Percentiles rank a stretch among this genome's conserved stretches.
Evolutionary conservation across 2,329 filamentous ascomycete genomes (phyloP).

Genomic region (Cephalotrichum gorgonifer): DNA sequence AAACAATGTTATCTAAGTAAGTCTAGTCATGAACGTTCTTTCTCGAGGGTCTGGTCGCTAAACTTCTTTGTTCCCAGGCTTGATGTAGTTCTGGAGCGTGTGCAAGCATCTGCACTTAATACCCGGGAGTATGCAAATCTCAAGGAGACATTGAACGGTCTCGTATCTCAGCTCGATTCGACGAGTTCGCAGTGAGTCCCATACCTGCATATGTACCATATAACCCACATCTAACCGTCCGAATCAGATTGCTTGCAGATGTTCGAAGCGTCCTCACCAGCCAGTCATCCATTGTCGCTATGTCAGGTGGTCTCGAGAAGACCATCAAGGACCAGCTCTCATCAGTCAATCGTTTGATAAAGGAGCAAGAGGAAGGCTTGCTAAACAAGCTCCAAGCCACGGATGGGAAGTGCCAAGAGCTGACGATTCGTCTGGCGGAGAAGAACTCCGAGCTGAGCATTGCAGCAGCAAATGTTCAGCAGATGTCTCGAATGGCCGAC

Average conservation of each 20-base stretch:
- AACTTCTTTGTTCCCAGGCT: neutral
- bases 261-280: neutral
- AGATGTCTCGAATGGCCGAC: slow-evolving; percentile 2
- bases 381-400: slow-evolving; percentile 3
- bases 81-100: neutral
- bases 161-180: neutral
- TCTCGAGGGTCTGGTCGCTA: neutral
- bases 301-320: neutral
- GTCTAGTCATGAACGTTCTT: neutral
- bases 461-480: slow-evolving; percentile 3
- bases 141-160: neutral
- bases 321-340: slow-evolving; percentile 1
- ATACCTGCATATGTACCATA: neutral
- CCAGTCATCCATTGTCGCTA: neutral
- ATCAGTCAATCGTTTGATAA: neutral
- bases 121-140: neutral
- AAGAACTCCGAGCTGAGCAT: neutral
- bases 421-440: neutral
- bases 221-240: neutral
- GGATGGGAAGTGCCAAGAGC: slow-evolving; percentile 7
- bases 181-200: neutral
- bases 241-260: neutral
- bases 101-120: neutral
- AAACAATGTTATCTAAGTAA: neutral
- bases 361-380: neutral